Conservation (phyloP, 768 basidiomycete genomes). For the Sistotremastrum niveocremeum region DNA sequence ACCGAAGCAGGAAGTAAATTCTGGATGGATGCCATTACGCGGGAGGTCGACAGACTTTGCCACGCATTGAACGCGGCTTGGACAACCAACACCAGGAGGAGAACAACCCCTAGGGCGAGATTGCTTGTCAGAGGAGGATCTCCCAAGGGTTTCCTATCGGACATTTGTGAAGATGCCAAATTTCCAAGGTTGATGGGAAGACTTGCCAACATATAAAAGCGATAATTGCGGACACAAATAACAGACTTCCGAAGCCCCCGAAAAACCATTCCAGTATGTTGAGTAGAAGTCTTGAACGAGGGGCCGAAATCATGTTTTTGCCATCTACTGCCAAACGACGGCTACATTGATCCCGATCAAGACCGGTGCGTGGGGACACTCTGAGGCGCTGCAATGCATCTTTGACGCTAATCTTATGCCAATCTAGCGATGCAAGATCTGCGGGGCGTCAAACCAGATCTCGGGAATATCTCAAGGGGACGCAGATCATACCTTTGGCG, state of each 20-base stretch:
- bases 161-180: slow-evolving; percentile 5
- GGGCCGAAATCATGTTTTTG: slow-evolving; percentile 37
- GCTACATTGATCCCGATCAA: slow-evolving; percentile 34
- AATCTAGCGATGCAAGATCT: slow-evolving; percentile 31
- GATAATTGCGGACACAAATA: slow-evolving; percentile 33
- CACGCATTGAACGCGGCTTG: slow-evolving; percentile 34
- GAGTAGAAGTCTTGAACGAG: slow-evolving; percentile 26
- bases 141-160: slow-evolving; percentile 42
- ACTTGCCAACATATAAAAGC: slow-evolving; percentile 40
- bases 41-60: slow-evolving; percentile 41
- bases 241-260: slow-evolving; percentile 36
- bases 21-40: slow-evolving; percentile 50
- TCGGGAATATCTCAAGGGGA: too few relatives aligned
- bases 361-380: slow-evolving; percentile 30
- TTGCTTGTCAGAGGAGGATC: slow-evolving; percentile 41
- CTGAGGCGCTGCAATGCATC: slow-evolving; percentile 31
- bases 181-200: background rate
- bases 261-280: slow-evolving; percentile 40
- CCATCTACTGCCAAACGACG: slow-evolving; percentile 32
- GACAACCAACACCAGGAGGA: slow-evolving; percentile 28
- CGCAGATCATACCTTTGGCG: too few relatives aligned
- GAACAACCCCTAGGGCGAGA: slow-evolving; percentile 45
- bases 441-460: background rate
- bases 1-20: slow-evolving; percentile 54
- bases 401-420: slow-evolving; percentile 29